Percentiles rank a stretch among this genome's conserved stretches.
Conservation (phyloP, 2,329 filamentous ascomycete species). For the Neofusicoccum sp. region DNA sequence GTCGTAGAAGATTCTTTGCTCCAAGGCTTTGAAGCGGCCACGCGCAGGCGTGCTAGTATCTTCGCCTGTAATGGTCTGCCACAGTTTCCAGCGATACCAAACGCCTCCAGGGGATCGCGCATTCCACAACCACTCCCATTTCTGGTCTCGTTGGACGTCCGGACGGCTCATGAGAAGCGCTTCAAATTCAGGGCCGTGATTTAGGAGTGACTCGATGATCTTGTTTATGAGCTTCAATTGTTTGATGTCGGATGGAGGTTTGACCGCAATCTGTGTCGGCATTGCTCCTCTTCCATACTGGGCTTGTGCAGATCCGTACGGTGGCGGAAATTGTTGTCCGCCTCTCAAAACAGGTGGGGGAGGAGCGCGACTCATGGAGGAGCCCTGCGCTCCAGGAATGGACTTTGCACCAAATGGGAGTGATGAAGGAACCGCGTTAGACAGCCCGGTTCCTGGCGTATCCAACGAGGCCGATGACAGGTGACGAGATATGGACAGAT, state of each 20-base stretch:
- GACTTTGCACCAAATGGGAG: constrained; percentile 75
- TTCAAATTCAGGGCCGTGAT: constrained; percentile 85
- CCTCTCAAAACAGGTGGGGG: constrained; percentile 69
- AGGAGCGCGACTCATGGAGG: constrained; percentile 49
- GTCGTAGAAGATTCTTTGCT: constrained; percentile 63
- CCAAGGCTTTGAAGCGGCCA: constrained; percentile 39
- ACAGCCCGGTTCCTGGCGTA: constrained; percentile 52
- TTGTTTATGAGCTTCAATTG: constrained; percentile 85
- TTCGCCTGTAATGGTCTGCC: constrained; percentile 77
- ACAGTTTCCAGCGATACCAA: constrained; percentile 92
- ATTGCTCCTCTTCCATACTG: constrained; percentile 46
- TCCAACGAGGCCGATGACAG: constrained; percentile 75
- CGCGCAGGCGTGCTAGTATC: background rate
- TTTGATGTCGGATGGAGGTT: constrained; percentile 74
- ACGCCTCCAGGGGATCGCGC: constrained; percentile 75
- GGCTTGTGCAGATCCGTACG: constrained; percentile 23
- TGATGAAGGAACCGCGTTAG: constrained; percentile 52
- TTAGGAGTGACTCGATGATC: constrained; percentile 77
- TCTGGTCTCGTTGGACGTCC: constrained; percentile 82
- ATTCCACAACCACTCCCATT: constrained; percentile 95
- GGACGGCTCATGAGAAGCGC: constrained; percentile 86
- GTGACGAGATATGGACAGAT: constrained; percentile 78
- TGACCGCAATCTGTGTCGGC: constrained; percentile 63
- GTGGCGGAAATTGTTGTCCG: constrained; percentile 28
- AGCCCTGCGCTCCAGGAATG: constrained; percentile 51